Evolutionary conservation across 352 stramenopile species (phyloP), one percentile per base, ranked within the genome.

Genomic region (Pythium monospermum): DNA sequence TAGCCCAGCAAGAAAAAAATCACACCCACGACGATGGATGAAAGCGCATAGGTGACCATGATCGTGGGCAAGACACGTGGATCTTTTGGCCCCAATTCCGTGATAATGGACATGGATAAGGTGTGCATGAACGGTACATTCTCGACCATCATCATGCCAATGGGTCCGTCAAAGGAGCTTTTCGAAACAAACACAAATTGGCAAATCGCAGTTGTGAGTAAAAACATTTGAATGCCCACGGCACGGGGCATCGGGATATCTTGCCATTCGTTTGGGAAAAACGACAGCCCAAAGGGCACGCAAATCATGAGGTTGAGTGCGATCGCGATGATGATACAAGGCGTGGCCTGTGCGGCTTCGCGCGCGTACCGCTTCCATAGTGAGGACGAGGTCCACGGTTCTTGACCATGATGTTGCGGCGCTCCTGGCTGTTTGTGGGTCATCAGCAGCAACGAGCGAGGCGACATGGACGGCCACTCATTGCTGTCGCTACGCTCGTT

Each of bases 111-210:
- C 31, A 89, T 69, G 15, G 87, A 83, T 27, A 98, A 71, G 7
- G 83, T 85, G 65, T 97, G 87, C 75, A 94, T 95, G 68, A 98
- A 98, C 21, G 94, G 94, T 43, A 98, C 85, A 62, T 98, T 98
- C 64, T 98, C 94, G 30, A 97, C 88, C 92, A 98, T 98, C 83
- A 97, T 96, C 61, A 87, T 84, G 51, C 75, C 76, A 47, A 91
- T 81, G 0, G 75, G 59, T 10, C 80, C 73, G 41, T 87, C 72
- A 42, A 91, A 91, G 19, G 79, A 84, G 57, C 80, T 91, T 40
- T 69, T 77, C 41, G 64, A 64, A 18, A 88, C 80, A 52, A 89
- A 87, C 18, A 86, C 80, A 49, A 91, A 91, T 64, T 91, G 80
- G 48, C 75, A 88, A 37, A 91, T 80, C 38, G 76, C 74, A 2